A percentile compares a stretch with the other conserved stretches of the same genome.
Evolutionary conservation across 371 early-diverging fungal genomes (phyloP).

Genomic region (Gilbertella persicaria): DNA sequence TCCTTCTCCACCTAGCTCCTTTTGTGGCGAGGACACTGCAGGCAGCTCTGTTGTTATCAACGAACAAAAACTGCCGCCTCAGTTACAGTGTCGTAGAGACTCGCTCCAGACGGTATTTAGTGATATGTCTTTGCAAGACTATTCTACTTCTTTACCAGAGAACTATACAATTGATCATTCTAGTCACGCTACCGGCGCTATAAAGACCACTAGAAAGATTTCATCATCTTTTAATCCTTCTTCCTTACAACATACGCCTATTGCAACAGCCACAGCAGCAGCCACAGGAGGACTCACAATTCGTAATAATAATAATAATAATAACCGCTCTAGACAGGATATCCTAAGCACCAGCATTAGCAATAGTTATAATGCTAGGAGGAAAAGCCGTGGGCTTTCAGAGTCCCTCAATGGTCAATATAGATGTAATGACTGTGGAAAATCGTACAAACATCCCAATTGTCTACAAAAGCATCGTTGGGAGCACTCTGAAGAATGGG

Average conservation of each 20-base stretch:
- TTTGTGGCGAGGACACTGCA: constrained; percentile 45
- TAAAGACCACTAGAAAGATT: background rate
- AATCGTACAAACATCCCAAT: constrained; percentile 69
- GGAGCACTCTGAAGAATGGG: constrained; percentile 77
- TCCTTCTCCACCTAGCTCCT: constrained; percentile 51
- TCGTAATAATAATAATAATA: constrained; percentile 19
- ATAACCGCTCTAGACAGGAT: constrained; percentile 11
- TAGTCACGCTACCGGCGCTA: background rate
- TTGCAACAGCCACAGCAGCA: constrained; percentile 26
- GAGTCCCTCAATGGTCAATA: constrained; percentile 26
- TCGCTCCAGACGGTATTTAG: constrained; percentile 44
- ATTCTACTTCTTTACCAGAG: constrained; percentile 44
- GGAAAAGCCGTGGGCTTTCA: constrained; percentile 18
- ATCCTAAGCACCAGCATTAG: constrained; percentile 4
- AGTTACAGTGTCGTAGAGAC: constrained; percentile 24
- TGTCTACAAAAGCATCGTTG: constrained; percentile 72
- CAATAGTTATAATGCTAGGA: constrained; percentile 6
- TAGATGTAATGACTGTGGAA: constrained; percentile 69
- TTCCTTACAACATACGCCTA: constrained; percentile 8
- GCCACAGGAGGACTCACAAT: constrained; percentile 42
- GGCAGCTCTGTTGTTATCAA: background rate
- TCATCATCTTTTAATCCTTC: background rate
- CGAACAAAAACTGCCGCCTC: background rate
- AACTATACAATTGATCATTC: constrained; percentile 54
- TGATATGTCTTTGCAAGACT: constrained; percentile 37